Evolutionary conservation across 306 rosid genomes (phyloP), one percentile per base, ranked within the genome.

Genomic region (Trifolium repens): DNA sequence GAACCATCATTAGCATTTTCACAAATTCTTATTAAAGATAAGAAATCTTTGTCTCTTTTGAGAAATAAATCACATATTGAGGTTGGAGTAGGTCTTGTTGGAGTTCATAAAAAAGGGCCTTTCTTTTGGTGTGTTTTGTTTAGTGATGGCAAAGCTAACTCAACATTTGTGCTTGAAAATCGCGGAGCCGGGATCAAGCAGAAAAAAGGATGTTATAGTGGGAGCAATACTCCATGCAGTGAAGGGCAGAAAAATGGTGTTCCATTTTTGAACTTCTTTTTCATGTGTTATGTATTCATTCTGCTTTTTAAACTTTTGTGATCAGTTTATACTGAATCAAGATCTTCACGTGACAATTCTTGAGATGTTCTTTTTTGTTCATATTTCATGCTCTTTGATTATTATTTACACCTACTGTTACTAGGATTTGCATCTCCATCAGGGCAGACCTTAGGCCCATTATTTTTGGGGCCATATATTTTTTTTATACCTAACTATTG

Each of bases 71-170:
- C 98, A 39, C 96, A 91, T n/a, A 78, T 86, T 54, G 93, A 87
- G 72, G 88, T 94, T 3, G 98, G 98, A 67, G 89, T 85, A 7
- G 97, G 98, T 52, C 79, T 91, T 75, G 86, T 89, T 76, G 88
- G 93, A 75, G 77, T 57, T 19, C 93, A 89, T 66, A 86, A 91
- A 74, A 86, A 91, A 72, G 96, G 91, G 2, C 88, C 90, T 14
- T 91, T 85, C 84, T 89, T 91, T 57, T 94, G 96, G 98, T 84
- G 96, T 80, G 85, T 90, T 81, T 85, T 89, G 77, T 91, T 94
- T 73, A 84, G 96, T 67, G 69, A 79, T 85, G 98, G 96, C 22
- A 71, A 80, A 72, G 83, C 87, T 62, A 91, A 91, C 71, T 78
- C 97, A 15, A 67, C 91, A 4, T 94, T 94, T 80, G 96, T 90